These are phyloP conservation scores for Penicillium decumbens DNA, from an alignment of 2,329 filamentous ascomycete species.

Conservation along the genomic window DNA sequence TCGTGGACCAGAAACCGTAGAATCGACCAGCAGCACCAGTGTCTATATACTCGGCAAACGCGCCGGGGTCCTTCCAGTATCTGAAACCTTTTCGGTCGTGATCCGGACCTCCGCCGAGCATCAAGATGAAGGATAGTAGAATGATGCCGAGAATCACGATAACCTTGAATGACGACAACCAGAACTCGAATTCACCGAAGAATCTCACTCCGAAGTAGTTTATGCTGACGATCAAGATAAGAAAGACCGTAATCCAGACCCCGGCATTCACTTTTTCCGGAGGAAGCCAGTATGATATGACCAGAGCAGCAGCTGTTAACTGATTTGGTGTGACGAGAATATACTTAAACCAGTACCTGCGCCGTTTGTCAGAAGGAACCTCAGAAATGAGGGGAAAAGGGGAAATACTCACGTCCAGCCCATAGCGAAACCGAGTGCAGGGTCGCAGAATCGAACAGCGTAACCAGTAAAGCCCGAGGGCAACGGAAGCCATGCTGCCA, in stretches of 20 bases:
- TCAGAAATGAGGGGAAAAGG: neutral
- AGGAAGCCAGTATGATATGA: conserved; percentile 72
- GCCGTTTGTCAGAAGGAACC: neutral
- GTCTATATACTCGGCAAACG: conserved; percentile 49
- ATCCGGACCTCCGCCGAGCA: conserved; percentile 61
- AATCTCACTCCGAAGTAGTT: conserved; percentile 67
- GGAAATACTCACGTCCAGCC: conserved; percentile 58
- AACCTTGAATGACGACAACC: conserved; percentile 62
- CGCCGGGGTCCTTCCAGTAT: conserved; percentile 62
- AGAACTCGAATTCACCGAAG: conserved; percentile 64
- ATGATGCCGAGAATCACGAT: conserved; percentile 63
- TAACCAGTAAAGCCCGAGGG: conserved; percentile 77
- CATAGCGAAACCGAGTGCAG: conserved; percentile 72
- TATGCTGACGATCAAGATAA: conserved; percentile 59
- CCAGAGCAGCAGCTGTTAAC: conserved; percentile 71
- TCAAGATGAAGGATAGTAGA: conserved; percentile 59
- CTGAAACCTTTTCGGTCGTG: conserved; percentile 60
- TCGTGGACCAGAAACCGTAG: conserved; percentile 63
- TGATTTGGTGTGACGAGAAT: conserved; percentile 84
- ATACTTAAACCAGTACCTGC: conserved; percentile 63
- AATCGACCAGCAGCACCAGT: conserved; percentile 51
- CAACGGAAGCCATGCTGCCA: conserved; percentile 77
- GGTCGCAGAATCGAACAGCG: conserved; percentile 72
- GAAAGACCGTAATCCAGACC: conserved; percentile 71
- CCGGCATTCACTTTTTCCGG: conserved; percentile 66